Evolutionary conservation across 1,139 yeast genomes (phyloP).

Genomic region (Pneumocystis canis): DNA sequence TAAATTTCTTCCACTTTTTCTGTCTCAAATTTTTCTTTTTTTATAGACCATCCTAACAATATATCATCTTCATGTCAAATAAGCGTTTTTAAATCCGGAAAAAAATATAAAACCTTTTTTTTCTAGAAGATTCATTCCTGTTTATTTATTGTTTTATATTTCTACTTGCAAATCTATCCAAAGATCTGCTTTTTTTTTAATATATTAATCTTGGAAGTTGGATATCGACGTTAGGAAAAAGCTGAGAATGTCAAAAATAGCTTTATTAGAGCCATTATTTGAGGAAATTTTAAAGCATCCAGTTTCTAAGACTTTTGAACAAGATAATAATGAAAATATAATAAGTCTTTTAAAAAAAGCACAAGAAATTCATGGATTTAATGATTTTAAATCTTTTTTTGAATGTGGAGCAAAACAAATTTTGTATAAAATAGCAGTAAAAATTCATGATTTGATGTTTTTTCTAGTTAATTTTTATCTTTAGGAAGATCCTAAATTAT

Average conservation of each 20-base stretch:
- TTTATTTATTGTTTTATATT: neutral
- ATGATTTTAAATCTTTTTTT: neutral
- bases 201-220: neutral
- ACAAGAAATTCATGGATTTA: neutral
- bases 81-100: neutral
- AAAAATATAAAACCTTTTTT: neutral
- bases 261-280: neutral
- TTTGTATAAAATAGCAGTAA: neutral
- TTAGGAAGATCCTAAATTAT: neutral
- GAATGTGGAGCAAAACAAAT: neutral
- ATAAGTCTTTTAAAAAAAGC: neutral
- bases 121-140: neutral
- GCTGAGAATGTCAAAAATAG: neutral
- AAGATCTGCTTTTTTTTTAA: neutral
- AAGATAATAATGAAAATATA: neutral
- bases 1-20: slow-evolving; percentile 9
- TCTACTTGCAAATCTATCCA: neutral
- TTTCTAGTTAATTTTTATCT: neutral
- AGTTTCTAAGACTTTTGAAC: neutral
- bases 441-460: neutral
- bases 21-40: slow-evolving; percentile 2
- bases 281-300: neutral
- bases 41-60: neutral
- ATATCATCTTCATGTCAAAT: neutral
- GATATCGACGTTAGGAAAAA: neutral